Evolutionary conservation across 352 stramenopile species (phyloP), one percentile per base, ranked within the genome.

Genomic region (Pilasporangium apinafurcum): DNA sequence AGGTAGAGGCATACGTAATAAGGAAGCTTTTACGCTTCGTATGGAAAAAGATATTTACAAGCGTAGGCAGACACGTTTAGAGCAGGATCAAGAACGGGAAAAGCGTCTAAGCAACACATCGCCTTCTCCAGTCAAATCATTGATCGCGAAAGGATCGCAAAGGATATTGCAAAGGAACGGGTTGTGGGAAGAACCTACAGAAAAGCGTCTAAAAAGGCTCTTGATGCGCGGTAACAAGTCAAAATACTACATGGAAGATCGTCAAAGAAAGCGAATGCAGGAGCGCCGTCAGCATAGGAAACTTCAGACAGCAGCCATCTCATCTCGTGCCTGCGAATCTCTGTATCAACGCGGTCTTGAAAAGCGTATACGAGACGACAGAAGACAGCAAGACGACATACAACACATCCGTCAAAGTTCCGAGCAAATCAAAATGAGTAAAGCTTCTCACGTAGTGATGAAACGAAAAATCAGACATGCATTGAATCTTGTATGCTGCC

Each of bases 161-260:
- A 48, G 37, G 4, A 82, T 85, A 57, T 53, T 85, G 5, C 51
- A 76, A n/a, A 51, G 55, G 20, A 82, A 75, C 46, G 72, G 72
- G 2, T 51, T 71, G 33, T 80, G 63, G 68, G 48, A 67, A 17
- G 68, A 82, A 33, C 47, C 68, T 0, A 37, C 66, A 3, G 48
- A 70, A 25, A 35, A 60, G 24, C 65, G 63, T 5, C 42, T 82
- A 0, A 8, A 61, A 14, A 46, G 68, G 8, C 46, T 84, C 16
- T 25, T 61, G 12, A 53, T 54, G 25, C 45, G 34, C 27, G 41
- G 37, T 0, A 42, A 38, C 3, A 28, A 18, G 35, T 34, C 4
- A 9, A 14, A 22, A 22, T 22, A n/a, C n/a, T n/a, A n/a, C n/a
- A n/a, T n/a, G n/a, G n/a, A n/a, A n/a, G n/a, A n/a, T n/a, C n/a